Percentiles rank a stretch among this genome's conserved stretches.
phyloP scores from a whole-genome alignment of 2,329 filamentous ascomycete genomes.

The Colletotrichum musae region DNA sequence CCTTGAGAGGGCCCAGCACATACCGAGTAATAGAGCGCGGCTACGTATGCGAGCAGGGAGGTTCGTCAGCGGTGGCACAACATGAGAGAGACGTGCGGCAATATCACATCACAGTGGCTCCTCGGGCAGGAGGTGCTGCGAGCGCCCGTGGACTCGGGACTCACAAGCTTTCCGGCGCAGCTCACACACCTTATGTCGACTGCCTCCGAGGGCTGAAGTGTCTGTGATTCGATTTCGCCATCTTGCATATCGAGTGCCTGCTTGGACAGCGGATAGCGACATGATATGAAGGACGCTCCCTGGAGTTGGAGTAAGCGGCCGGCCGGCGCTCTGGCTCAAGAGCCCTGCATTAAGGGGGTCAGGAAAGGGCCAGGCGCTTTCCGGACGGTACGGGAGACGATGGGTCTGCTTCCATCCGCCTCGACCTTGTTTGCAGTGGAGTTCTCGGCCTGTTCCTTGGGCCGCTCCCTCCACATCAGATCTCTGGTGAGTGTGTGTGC shows the following conservation, averaged over 20 bases:
- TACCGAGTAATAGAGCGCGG: too few relatives aligned
- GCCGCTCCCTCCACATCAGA: conserved; percentile 7
- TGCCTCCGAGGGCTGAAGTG: not conserved
- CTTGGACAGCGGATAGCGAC: conserved; percentile 14
- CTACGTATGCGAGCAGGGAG: too few relatives aligned
- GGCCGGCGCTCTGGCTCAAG: not conserved
- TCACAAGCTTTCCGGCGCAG: conserved; percentile 3
- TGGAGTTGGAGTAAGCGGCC: too few relatives aligned
- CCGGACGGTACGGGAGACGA: not conserved
- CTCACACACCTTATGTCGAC: conserved; percentile 25
- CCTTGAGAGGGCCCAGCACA: too few relatives aligned
- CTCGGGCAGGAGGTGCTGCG: conserved; percentile 32
- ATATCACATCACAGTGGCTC: not conserved
- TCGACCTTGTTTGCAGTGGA: not conserved
- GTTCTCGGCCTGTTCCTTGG: conserved; percentile 18
- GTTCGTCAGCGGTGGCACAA: not conserved
- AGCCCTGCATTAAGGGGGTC: not conserved
- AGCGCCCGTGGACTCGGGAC: conserved; percentile 24
- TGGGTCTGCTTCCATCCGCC: too few relatives aligned
- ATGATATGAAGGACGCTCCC: conserved; percentile 14
- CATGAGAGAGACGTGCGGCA: not conserved
- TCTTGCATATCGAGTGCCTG: conserved; percentile 19
- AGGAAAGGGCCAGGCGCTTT: not conserved
- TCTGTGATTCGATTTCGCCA: conserved; percentile 23
- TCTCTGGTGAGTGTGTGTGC: not conserved